Percentiles rank a stretch among this genome's conserved stretches.
phyloP scores from a whole-genome alignment of 2,329 filamentous ascomycete species.

The Cladosporium velox region DNA sequence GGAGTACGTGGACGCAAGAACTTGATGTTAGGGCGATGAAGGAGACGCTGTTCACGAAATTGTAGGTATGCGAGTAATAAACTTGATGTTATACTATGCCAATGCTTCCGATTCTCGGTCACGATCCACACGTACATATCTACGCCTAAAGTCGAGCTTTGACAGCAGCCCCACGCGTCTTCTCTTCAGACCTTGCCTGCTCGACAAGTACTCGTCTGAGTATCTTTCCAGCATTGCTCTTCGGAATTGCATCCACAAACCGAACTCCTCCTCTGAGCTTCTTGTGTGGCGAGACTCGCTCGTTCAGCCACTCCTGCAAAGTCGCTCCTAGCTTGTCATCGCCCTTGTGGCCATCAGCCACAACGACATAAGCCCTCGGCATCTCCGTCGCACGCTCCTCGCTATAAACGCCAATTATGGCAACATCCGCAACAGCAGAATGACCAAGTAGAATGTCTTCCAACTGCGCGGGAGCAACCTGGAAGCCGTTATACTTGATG shows the following conservation, averaged over 20 bases:
- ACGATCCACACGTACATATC: too few relatives aligned
- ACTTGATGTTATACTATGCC: too few relatives aligned
- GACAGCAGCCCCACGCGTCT: constrained; percentile 37
- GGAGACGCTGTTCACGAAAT: constrained; percentile 8
- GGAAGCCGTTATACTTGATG: constrained; percentile 38
- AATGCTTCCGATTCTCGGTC: too few relatives aligned
- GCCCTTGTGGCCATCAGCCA: constrained; percentile 39
- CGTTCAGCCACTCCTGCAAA: constrained; percentile 45
- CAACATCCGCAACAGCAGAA: constrained; percentile 45
- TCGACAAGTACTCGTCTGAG: constrained; percentile 48
- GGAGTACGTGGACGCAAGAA: constrained; percentile 33
- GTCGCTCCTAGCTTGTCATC: constrained; percentile 39
- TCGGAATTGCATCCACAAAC: constrained; percentile 51
- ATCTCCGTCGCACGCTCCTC: constrained; percentile 50
- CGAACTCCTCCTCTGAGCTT: constrained; percentile 48
- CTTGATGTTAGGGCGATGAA: constrained; percentile 31
- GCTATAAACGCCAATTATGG: constrained; percentile 48
- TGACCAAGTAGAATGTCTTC: constrained; percentile 48
- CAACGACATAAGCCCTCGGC: constrained; percentile 48
- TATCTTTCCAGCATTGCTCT: constrained; percentile 52
- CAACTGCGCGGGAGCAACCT: constrained; percentile 51
- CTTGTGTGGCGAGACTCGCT: constrained; percentile 51
- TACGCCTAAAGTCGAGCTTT: constrained; percentile 45
- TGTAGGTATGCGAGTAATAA: background rate
- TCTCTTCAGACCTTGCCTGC: constrained; percentile 46